Conservation (phyloP, 257 asterid genomes). For the Hygrophila difformis region DNA sequence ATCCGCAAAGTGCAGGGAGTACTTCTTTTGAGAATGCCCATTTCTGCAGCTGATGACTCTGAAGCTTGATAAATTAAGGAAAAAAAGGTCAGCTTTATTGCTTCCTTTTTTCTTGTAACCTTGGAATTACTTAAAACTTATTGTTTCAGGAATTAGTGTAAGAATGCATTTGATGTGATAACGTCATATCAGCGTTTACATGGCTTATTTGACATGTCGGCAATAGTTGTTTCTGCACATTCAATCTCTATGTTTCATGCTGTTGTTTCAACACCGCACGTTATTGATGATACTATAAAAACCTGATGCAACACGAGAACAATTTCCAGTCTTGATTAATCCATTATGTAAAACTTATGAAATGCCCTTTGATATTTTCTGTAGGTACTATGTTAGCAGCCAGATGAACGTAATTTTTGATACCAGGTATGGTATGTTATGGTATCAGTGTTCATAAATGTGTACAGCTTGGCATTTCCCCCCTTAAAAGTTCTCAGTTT, state of each 20-base stretch:
- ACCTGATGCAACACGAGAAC: too few relatives aligned
- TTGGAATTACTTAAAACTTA: neutral
- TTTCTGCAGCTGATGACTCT: constrained; percentile 1
- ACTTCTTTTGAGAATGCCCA: constrained; percentile 39
- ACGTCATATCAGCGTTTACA: neutral
- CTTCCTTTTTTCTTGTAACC: neutral
- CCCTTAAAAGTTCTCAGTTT: too few relatives aligned
- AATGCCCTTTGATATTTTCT: too few relatives aligned
- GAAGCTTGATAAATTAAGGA: constrained; percentile 4
- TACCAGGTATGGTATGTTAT: neutral
- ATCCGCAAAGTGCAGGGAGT: constrained; percentile 62
- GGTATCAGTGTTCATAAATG: too few relatives aligned
- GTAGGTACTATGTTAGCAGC: constrained; percentile 1
- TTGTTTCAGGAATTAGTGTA: neutral
- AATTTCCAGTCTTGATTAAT: too few relatives aligned
- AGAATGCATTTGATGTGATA: neutral
- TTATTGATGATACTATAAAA: too few relatives aligned
- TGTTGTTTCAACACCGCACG: too few relatives aligned
- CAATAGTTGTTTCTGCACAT: neutral
- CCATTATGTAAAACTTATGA: too few relatives aligned
- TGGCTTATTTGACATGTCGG: neutral
- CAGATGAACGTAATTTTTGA: neutral
- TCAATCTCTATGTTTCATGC: too few relatives aligned
- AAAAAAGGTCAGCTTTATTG: constrained; percentile 17
- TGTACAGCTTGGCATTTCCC: neutral